Percentiles rank a stretch among this genome's conserved stretches.
Evolutionary conservation across 805 yeast genomes (phyloP).

Genomic region (Candida andamanensis): DNA sequence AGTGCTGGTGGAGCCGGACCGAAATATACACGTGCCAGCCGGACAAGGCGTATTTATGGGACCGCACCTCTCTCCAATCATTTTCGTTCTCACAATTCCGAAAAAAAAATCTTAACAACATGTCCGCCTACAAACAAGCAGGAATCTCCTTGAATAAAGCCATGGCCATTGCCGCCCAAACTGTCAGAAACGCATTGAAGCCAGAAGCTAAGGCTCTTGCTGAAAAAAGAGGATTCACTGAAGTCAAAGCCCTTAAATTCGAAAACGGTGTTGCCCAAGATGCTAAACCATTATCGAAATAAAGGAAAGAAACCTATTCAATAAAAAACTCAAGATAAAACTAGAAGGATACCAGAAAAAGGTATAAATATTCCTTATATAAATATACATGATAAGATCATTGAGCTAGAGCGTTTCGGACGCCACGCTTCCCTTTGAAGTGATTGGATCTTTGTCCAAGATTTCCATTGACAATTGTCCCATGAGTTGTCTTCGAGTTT

Average conservation of each 20-base stretch:
- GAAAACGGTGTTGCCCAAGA: constrained; percentile 58
- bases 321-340: not conserved
- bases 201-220: constrained; percentile 74
- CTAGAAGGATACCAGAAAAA: not conserved
- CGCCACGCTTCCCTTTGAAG: constrained; percentile 6
- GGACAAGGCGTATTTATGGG: too few relatives aligned
- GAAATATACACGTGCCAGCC: too few relatives aligned
- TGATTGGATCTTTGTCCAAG: constrained; percentile 5
- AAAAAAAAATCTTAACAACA: constrained; percentile 8
- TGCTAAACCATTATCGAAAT: constrained; percentile 18
- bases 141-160: constrained; percentile 72
- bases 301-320: too few relatives aligned
- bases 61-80: not conserved
- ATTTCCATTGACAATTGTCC: constrained; percentile 19
- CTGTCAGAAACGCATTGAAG: constrained; percentile 84
- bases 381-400: not conserved
- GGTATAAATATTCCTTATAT: not conserved
- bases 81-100: constrained; percentile 1
- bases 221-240: constrained; percentile 67
- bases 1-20: too few relatives aligned
- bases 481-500: constrained; percentile 23
- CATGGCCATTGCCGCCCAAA: constrained; percentile 83
- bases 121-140: constrained; percentile 48
- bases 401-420: constrained; percentile 6
- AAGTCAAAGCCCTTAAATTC: constrained; percentile 66